Evolutionary conservation across 805 yeast species (phyloP).

Genomic region (Komagataella pseudopastoris): DNA sequence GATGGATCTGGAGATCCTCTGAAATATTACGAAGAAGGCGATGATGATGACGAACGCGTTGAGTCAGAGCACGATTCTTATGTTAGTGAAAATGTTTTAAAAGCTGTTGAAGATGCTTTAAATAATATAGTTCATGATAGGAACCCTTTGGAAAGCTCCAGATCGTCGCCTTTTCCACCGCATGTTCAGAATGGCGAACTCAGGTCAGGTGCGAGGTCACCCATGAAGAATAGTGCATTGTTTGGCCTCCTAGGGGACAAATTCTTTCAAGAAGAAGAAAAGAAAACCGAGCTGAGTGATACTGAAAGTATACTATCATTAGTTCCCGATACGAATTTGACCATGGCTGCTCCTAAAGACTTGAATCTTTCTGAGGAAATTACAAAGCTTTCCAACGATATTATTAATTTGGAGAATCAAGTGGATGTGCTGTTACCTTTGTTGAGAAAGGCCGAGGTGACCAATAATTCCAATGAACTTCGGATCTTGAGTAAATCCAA

Average conservation of each 20-base stretch:
- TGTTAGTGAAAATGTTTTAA: conserved; percentile 31
- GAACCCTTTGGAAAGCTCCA: not conserved
- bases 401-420: conserved; percentile 48
- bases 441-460: conserved; percentile 69
- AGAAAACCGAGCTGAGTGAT: not conserved
- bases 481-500: conserved; percentile 58
- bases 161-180: not conserved
- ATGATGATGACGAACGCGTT: conserved; percentile 18
- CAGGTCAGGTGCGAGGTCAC: conserved; percentile 1
- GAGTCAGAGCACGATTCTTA: conserved; percentile 9
- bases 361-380: conserved; percentile 57
- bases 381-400: conserved; percentile 37
- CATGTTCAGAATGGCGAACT: not conserved
- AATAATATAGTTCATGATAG: conserved; percentile 35
- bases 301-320: not conserved
- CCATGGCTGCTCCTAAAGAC: conserved; percentile 57
- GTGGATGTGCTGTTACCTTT: conserved; percentile 51
- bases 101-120: conserved; percentile 58
- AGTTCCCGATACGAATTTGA: conserved; percentile 18
- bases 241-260: not conserved
- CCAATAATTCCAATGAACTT: conserved; percentile 60
- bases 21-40: conserved; percentile 16
- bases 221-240: conserved; percentile 1
- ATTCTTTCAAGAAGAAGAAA: not conserved
- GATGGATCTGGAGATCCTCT: conserved; percentile 18